Percentiles rank a stretch among this genome's conserved stretches.
Evolutionary conservation across 768 basidiomycete species (phyloP).

Genomic region (Clitopilus passeckerianus): DNA sequence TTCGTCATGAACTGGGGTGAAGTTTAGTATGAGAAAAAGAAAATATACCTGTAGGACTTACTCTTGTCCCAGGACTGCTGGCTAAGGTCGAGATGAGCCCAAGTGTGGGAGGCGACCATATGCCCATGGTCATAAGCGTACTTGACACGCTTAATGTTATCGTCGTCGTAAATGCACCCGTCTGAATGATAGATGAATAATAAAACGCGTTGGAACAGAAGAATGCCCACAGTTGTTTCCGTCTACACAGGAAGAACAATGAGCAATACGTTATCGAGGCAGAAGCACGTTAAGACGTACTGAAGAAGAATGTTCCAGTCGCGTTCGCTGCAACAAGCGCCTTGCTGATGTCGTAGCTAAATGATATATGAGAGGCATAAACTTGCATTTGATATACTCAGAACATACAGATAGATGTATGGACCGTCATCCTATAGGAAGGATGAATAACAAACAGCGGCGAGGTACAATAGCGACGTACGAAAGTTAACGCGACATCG

Average conservation of each 20-base stretch:
- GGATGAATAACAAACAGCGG: background rate
- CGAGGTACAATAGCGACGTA: conserved; percentile 3
- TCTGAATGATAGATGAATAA: conserved; percentile 14
- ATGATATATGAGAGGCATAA: background rate
- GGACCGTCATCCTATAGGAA: conserved; percentile 16
- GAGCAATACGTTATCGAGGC: background rate
- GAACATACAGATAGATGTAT: conserved; percentile 14
- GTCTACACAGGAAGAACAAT: conserved; percentile 14
- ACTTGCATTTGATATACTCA: too few species aligned
- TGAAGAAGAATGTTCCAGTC: conserved; percentile 41
- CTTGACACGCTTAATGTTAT: conserved; percentile 24
- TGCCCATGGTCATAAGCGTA: conserved; percentile 35
- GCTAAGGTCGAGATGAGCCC: conserved; percentile 34
- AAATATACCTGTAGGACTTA: conserved; percentile 11
- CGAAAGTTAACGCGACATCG: conserved; percentile 19
- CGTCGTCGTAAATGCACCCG: conserved; percentile 33
- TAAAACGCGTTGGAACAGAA: background rate
- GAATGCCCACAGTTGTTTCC: conserved; percentile 29
- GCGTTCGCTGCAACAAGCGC: conserved; percentile 27
- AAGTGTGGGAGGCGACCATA: conserved; percentile 41
- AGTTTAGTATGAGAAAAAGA: background rate
- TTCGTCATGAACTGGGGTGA: conserved; percentile 32
- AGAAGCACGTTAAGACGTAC: conserved; percentile 18
- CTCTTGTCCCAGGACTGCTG: conserved; percentile 35
- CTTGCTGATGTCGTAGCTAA: conserved; percentile 30